A percentile compares a stretch with the other conserved stretches of the same genome.
Conservation (phyloP, 306 rosid genomes). For the Quercus wislizeni region DNA sequence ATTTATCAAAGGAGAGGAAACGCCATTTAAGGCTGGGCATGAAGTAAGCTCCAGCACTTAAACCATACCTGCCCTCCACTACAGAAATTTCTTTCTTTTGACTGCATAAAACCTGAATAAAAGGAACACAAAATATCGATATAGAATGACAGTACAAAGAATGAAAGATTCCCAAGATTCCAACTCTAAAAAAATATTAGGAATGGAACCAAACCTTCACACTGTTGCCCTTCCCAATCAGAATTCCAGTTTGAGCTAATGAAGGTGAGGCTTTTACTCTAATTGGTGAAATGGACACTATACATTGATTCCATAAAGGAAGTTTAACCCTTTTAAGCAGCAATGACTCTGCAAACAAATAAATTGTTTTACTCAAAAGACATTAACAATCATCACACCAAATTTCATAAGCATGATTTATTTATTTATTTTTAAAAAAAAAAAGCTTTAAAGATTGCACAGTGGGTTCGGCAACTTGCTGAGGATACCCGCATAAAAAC, state of each 20-base stretch:
- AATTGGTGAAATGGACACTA: constrained; percentile 18
- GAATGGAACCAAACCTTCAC: constrained; percentile 37
- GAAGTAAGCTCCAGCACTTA: neutral
- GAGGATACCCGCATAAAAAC: neutral
- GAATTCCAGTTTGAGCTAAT: constrained; percentile 28
- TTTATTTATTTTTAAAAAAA: no score
- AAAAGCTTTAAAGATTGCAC: no score
- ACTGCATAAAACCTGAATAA: constrained; percentile 51
- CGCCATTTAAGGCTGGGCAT: neutral
- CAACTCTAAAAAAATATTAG: neutral
- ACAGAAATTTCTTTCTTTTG: constrained; percentile 48
- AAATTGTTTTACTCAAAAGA: constrained; percentile 4
- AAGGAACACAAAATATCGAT: constrained; percentile 7
- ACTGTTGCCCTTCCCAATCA: constrained; percentile 28
- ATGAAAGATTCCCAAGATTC: neutral
- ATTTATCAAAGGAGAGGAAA: no score
- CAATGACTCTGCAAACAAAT: constrained; percentile 38
- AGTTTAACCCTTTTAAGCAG: constrained; percentile 25
- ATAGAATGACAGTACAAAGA: neutral
- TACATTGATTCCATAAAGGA: constrained; percentile 24
- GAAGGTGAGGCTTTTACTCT: constrained; percentile 29
- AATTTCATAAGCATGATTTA: neutral
- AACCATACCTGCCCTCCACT: constrained; percentile 64
- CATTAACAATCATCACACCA: neutral
- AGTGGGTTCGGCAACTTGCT: neutral